Evolutionary conservation across 2,329 filamentous ascomycete species (phyloP).

Genomic region (Cercospora berteroae): DNA sequence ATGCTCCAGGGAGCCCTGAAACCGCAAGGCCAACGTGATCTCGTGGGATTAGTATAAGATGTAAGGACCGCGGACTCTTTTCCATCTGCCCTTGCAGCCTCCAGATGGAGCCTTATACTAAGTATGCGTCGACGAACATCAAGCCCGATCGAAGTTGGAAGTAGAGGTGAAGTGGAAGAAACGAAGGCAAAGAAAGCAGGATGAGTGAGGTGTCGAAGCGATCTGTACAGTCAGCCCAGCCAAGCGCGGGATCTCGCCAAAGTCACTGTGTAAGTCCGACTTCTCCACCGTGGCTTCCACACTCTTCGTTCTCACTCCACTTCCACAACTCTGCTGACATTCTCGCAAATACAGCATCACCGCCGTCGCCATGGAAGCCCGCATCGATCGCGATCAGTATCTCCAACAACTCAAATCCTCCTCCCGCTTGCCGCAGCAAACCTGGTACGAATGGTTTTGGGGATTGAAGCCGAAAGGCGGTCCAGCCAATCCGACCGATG

Average conservation of each 20-base stretch:
- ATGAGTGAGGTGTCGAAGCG: not conserved
- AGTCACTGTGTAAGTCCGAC: conserved; percentile 2
- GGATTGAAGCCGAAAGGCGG: conserved; percentile 5
- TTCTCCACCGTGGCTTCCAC: not conserved
- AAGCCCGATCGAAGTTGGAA: not conserved
- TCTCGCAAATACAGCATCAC: conserved; percentile 8
- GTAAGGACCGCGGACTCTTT: not conserved
- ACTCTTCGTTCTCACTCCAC: not conserved
- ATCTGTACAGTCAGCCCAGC: conserved; percentile 7
- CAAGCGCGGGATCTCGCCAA: conserved; percentile 6
- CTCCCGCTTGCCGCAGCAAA: conserved; percentile 24
- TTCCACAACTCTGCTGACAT: not conserved
- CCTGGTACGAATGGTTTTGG: conserved; percentile 28
- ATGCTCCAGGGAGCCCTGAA: not conserved
- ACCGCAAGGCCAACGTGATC: not conserved
- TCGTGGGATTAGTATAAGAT: not conserved
- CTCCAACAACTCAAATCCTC: conserved; percentile 21
- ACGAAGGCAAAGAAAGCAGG: not conserved
- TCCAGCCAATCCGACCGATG: conserved; percentile 28
- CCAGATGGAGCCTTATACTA: not conserved
- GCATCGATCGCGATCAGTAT: conserved; percentile 26
- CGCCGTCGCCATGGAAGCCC: conserved; percentile 26
- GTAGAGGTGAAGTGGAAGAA: not conserved
- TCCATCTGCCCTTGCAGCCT: not conserved
- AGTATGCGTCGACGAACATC: conserved; percentile 5